Evolutionary conservation across 2,329 filamentous ascomycete species (phyloP), one percentile per base, ranked within the genome.

Genomic region (Huntiella moniliformis): DNA sequence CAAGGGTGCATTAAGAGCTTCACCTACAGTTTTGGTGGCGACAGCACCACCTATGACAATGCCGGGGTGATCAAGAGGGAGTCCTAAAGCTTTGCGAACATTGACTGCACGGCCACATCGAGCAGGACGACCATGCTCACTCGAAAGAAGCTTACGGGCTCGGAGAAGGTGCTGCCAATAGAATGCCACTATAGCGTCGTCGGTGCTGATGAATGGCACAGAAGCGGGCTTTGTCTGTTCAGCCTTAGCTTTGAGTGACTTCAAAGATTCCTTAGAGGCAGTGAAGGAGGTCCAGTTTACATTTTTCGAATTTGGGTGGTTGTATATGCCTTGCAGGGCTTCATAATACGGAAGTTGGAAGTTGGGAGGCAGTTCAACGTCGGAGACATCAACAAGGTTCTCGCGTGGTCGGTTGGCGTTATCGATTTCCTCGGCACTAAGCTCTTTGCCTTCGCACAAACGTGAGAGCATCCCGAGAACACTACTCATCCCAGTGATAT

Each of bases 151-250:
- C 7, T 17, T 17, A 4, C 37, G 18, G 15, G 15, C 36, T 17
- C 6, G 13, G n/a, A 45, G 36, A 13, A 45, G 17, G 5, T 15
- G 35, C 8, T 45, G 34, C 36, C 36, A 45, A 22, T 38, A 38
- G 8, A 38, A 33, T n/a, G 43, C 34, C 8, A 10, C 15, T 12
- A 45, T 31, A 15, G 43, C 22, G 13, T 45, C 43, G 22, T 45
- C 43, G n/a, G 43, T 45, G 12, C 35, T 38, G 6, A 45, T 22
- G 36, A 45, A 45, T 17, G 34, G 17, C 12, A 32, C 17, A 17
- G 31, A n/a, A 2, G 42, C 10, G 5, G 42, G 42, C 7, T 35
- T 12, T 10, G 38, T 17, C 8, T 11, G n/a, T 11, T 12, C 4
- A 28, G 38, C 38, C 17, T 32, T 41, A 6, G 15, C 18, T 16